These are phyloP conservation scores for Phytophthora meadii DNA, from an alignment of 352 stramenopile species.

Conservation along the genomic window DNA sequence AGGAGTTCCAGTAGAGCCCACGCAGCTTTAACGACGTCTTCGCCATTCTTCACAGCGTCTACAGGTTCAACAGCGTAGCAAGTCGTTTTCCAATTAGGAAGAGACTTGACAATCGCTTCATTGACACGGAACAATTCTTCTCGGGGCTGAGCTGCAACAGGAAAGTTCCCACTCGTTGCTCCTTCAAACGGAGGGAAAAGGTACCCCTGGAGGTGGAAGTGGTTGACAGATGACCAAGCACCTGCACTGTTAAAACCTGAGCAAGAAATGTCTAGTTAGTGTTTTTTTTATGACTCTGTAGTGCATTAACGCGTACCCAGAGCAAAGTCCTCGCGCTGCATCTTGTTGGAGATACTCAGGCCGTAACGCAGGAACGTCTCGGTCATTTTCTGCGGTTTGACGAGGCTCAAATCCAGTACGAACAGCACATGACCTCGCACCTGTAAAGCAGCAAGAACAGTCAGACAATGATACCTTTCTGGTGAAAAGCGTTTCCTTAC, in stretches of 20 bases:
- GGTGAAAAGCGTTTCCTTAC: slow-evolving; percentile 30
- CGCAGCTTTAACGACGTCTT: slow-evolving; percentile 19
- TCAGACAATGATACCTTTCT: too few species aligned
- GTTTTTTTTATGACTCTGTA: background rate
- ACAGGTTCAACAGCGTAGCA: slow-evolving; percentile 47
- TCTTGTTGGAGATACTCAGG: slow-evolving; percentile 27
- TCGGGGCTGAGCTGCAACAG: slow-evolving; percentile 45
- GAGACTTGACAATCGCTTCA: slow-evolving; percentile 17
- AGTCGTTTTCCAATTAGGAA: slow-evolving; percentile 55
- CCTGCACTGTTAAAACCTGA: slow-evolving; percentile 77
- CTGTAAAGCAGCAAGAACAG: slow-evolving; percentile 22
- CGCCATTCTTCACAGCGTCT: background rate
- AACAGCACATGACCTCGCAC: slow-evolving; percentile 69
- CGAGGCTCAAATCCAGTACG: slow-evolving; percentile 47
- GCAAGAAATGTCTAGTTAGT: background rate
- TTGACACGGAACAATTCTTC: slow-evolving; percentile 34
- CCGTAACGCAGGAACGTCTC: slow-evolving; percentile 34
- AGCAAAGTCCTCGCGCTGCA: slow-evolving; percentile 48
- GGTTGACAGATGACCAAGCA: slow-evolving; percentile 82
- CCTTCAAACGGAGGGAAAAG: slow-evolving; percentile 44
- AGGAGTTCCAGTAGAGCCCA: slow-evolving; percentile 59
- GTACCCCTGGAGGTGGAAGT: slow-evolving; percentile 77
- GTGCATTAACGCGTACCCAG: slow-evolving; percentile 39
- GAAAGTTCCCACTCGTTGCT: slow-evolving; percentile 34
- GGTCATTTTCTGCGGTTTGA: slow-evolving; percentile 52